phyloP scores from a whole-genome alignment of 805 yeast species.

The Zygotorulaspora sp. region DNA sequence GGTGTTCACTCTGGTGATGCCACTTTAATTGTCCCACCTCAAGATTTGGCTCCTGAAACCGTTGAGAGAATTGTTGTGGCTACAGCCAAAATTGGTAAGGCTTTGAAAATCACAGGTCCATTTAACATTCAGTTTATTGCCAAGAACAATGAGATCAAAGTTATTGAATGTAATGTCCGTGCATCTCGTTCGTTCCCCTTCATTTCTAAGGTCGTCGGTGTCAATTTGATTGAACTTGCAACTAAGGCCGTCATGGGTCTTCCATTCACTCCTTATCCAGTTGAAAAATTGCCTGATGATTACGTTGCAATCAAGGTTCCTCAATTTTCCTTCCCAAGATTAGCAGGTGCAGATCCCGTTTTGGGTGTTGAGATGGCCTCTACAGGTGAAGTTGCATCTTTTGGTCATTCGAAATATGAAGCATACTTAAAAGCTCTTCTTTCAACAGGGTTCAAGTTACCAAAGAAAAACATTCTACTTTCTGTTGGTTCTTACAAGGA shows the following conservation, averaged over 20 bases:
- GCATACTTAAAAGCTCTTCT: slow-evolving; percentile 92
- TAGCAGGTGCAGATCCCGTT: slow-evolving; percentile 97
- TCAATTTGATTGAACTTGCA: slow-evolving; percentile 94
- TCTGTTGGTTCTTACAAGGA: slow-evolving; percentile 97
- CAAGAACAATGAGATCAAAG: slow-evolving; percentile 92
- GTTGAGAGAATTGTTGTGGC: slow-evolving; percentile 89
- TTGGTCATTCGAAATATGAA: slow-evolving; percentile 94
- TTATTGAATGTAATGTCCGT: slow-evolving; percentile 96
- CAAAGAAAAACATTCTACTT: slow-evolving; percentile 88
- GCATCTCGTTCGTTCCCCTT: slow-evolving; percentile 99
- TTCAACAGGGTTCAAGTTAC: slow-evolving; percentile 92
- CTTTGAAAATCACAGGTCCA: slow-evolving; percentile 95
- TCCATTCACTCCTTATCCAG: slow-evolving; percentile 87
- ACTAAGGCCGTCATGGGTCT: slow-evolving; percentile 90
- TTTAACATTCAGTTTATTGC: slow-evolving; percentile 96
- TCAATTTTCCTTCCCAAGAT: slow-evolving; percentile 93
- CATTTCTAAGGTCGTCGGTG: slow-evolving; percentile 94
- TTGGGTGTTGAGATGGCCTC: slow-evolving; percentile 99
- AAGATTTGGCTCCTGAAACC: slow-evolving; percentile 87
- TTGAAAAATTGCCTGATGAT: slow-evolving; percentile 81
- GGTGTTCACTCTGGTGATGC: slow-evolving; percentile 99
- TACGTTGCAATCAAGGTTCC: slow-evolving; percentile 97
- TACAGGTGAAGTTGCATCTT: slow-evolving; percentile 97
- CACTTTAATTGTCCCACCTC: slow-evolving; percentile 94
- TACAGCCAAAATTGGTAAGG: slow-evolving; percentile 92